These are phyloP conservation scores for Boletellus ananas DNA, from an alignment of 768 basidiomycete genomes.

Conservation along the genomic window DNA sequence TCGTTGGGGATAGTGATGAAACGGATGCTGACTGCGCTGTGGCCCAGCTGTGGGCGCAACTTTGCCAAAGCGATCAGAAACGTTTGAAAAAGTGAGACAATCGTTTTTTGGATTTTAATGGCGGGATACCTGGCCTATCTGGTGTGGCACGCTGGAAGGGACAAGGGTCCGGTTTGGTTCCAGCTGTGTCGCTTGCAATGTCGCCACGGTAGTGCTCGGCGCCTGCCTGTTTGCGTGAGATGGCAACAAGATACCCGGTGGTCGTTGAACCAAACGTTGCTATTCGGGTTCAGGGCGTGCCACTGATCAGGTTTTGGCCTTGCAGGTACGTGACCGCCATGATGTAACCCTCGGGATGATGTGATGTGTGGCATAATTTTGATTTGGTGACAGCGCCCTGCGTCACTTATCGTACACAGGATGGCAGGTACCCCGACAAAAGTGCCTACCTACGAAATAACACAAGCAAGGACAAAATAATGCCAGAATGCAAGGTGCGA, in stretches of 20 bases:
- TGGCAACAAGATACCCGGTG: not conserved
- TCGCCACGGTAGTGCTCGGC: not conserved
- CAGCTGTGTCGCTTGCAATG: too few relatives aligned
- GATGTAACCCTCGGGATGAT: not conserved
- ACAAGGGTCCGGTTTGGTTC: too few relatives aligned
- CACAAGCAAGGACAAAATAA: conserved; percentile 3
- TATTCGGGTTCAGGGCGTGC: conserved; percentile 3
- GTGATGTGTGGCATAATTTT: not conserved
- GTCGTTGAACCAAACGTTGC: conserved; percentile 1
- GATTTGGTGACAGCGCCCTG: not conserved
- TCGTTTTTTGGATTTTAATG: not conserved
- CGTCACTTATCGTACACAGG: not conserved
- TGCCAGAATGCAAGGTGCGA: conserved; percentile 4
- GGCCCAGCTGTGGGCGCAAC: not conserved
- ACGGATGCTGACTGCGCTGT: not conserved
- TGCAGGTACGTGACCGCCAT: too few relatives aligned
- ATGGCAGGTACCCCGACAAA: not conserved
- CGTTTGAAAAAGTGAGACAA: conserved; percentile 18
- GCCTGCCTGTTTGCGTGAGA: not conserved
- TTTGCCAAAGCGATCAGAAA: not conserved
- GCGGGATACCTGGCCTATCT: not conserved
- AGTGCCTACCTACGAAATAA: conserved; percentile 2
- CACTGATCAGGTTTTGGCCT: not conserved
- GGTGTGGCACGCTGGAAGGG: not conserved
- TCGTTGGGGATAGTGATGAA: not conserved